Percentiles rank a stretch among this genome's conserved stretches.
These are phyloP conservation scores for Halenospora varia DNA, from an alignment of 495 filamentous ascomycete species.

Conservation along the genomic window DNA sequence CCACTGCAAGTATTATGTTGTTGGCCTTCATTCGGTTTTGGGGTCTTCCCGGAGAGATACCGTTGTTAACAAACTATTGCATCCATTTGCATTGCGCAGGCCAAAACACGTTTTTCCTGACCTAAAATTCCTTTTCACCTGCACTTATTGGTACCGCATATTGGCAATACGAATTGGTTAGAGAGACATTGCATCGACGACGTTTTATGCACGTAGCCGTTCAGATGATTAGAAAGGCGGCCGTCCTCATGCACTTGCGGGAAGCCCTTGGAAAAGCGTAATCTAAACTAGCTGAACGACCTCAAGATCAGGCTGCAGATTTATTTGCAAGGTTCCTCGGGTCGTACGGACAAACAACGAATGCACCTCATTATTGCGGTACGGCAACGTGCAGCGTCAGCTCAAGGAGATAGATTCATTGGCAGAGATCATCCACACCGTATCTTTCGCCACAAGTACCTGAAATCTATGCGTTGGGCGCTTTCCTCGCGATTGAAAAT, in stretches of 20 bases:
- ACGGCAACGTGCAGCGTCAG: neutral
- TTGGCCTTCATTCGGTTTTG: too few relatives aligned
- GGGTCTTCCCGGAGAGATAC: too few relatives aligned
- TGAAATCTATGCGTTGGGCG: too few relatives aligned
- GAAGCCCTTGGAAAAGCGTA: neutral
- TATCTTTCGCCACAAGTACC: too few relatives aligned
- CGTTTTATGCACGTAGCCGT: neutral
- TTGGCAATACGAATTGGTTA: neutral
- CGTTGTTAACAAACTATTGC: too few relatives aligned
- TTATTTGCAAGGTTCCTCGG: neutral
- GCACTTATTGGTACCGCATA: too few relatives aligned
- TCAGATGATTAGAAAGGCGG: neutral
- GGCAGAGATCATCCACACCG: too few relatives aligned
- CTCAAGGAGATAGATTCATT: neutral
- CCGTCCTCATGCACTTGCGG: neutral
- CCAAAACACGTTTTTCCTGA: too few relatives aligned
- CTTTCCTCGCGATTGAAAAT: too few relatives aligned
- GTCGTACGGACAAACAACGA: neutral
- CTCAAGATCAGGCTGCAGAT: neutral
- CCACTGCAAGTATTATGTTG: too few relatives aligned
- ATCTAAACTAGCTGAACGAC: neutral
- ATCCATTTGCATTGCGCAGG: too few relatives aligned
- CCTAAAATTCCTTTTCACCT: too few relatives aligned
- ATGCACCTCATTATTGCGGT: neutral
- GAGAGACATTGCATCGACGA: neutral